Conservation (phyloP, 371 early-diverging fungal genomes). For the Saksenaea vasiformis region DNA sequence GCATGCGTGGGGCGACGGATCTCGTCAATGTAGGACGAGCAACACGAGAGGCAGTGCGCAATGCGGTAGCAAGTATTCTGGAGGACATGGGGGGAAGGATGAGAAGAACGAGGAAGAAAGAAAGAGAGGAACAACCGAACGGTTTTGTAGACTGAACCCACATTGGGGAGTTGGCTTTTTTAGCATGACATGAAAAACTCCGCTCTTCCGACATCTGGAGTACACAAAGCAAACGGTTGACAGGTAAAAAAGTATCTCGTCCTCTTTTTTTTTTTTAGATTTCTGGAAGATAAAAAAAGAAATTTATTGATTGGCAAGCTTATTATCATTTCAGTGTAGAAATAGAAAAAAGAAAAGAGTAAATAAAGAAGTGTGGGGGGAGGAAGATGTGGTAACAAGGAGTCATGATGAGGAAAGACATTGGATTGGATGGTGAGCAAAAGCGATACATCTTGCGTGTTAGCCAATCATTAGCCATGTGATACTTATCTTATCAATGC, state of each 20-base stretch:
- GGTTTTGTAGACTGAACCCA: neutral
- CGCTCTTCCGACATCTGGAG: neutral
- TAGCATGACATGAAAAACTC: slow-evolving; percentile 2
- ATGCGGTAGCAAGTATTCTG: slow-evolving; percentile 41
- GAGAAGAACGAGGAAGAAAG: slow-evolving; percentile 5
- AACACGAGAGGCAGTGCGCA: slow-evolving; percentile 46
- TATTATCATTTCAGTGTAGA: neutral
- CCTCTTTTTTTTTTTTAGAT: neutral
- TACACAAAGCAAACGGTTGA: too few species aligned
- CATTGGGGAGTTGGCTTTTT: neutral
- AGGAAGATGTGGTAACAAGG: neutral
- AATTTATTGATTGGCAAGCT: neutral
- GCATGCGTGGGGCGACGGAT: slow-evolving; percentile 24
- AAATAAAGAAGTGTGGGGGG: neutral
- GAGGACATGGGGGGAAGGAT: slow-evolving; percentile 27
- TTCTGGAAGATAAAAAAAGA: neutral
- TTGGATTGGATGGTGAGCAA: slow-evolving; percentile 6
- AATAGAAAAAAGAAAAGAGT: neutral
- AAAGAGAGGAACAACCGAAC: slow-evolving; percentile 9
- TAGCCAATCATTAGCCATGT: slow-evolving; percentile 21
- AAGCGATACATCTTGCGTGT: slow-evolving; percentile 17
- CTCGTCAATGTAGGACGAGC: slow-evolving; percentile 33
- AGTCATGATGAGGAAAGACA: neutral
- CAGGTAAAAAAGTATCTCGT: too few species aligned
- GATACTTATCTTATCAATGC: slow-evolving; percentile 35